Conservation (phyloP, 345 rosid species). For the Eucalyptus pauciflora region DNA sequence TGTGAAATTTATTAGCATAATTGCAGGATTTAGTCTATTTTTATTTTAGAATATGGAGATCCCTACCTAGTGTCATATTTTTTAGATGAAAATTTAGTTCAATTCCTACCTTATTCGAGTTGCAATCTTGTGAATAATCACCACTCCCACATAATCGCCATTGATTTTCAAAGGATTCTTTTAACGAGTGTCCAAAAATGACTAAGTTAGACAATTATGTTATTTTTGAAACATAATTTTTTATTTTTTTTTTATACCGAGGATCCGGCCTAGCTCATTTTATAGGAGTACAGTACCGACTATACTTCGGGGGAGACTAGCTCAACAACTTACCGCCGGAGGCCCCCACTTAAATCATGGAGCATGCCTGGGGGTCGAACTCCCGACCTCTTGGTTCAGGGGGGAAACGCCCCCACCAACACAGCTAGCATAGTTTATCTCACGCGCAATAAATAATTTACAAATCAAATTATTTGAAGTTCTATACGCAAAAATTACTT, state of each 20-base stretch:
- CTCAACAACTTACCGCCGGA: fast-evolving
- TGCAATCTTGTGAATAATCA: not conserved
- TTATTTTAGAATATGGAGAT: not conserved
- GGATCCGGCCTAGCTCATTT: fast-evolving
- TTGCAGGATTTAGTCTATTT: not conserved
- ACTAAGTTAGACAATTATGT: not conserved
- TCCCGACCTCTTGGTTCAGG: too few species aligned
- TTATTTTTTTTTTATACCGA: too few species aligned
- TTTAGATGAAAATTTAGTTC: not conserved
- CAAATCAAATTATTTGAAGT: not conserved
- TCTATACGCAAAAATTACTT: not conserved
- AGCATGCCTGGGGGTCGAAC: too few species aligned
- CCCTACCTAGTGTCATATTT: not conserved
- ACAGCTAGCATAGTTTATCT: not conserved
- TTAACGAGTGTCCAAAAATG: not conserved
- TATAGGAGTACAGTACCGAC: fast-evolving
- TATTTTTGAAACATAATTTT: not conserved
- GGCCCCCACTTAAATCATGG: too few species aligned
- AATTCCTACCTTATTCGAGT: not conserved
- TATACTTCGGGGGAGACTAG: fast-evolving
- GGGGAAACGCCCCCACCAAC: too few species aligned
- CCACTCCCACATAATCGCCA: not conserved
- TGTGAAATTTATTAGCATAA: not conserved
- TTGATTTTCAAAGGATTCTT: not conserved
- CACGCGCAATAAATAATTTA: not conserved